Evolutionary conservation across 2,329 filamentous ascomycete species (phyloP).

Genomic region (Diatrype stigma): DNA sequence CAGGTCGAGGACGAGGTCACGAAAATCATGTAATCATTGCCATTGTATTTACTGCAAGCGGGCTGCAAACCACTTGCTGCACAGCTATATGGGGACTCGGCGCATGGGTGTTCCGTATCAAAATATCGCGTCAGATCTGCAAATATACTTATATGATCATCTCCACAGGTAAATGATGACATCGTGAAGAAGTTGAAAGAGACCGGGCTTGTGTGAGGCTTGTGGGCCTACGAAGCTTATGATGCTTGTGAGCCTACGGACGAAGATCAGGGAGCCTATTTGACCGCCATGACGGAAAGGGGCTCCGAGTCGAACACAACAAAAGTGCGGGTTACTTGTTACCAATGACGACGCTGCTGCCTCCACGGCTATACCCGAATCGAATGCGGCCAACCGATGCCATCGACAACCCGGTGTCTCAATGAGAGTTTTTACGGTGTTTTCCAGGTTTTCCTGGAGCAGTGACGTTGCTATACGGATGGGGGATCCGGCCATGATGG

Average conservation of each 20-base stretch:
- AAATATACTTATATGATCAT: slow-evolving; percentile 25
- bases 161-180: slow-evolving; percentile 28
- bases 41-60: slow-evolving; percentile 23
- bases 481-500: no score
- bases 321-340: neutral
- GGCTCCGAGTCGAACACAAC: no score
- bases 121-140: slow-evolving; percentile 17
- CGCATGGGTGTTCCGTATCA: slow-evolving; percentile 14
- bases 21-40: slow-evolving; percentile 70
- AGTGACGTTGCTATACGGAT: no score
- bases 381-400: neutral
- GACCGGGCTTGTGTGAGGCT: slow-evolving; percentile 35
- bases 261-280: no score
- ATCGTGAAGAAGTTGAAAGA: slow-evolving; percentile 34
- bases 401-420: neutral
- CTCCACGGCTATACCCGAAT: neutral
- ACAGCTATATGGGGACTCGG: slow-evolving; percentile 11
- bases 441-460: no score
- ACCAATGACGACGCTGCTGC: neutral
- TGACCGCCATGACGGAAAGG: no score
- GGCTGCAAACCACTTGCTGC: slow-evolving; percentile 4
- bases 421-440: no score
- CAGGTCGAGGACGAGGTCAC: slow-evolving; percentile 89
- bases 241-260: no score
- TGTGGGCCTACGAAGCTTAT: neutral